A percentile compares a stretch with the other conserved stretches of the same genome.
These are phyloP conservation scores for Gossypium ekmanianum DNA, from an alignment of 345 rosid species.

Conservation along the genomic window DNA sequence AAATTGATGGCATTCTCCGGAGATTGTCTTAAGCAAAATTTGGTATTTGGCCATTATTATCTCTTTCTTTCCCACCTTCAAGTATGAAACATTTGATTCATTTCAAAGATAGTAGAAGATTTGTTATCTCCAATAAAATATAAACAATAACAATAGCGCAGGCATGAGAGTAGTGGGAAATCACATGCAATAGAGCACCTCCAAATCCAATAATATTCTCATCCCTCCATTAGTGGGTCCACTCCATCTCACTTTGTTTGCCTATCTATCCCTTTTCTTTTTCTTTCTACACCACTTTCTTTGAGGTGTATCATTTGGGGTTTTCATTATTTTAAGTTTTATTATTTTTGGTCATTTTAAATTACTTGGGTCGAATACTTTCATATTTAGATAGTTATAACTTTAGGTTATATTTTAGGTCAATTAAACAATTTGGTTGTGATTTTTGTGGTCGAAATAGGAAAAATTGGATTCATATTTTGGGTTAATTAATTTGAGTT, in stretches of 20 bases:
- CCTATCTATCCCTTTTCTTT: background rate
- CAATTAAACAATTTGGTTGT: too few relatives aligned
- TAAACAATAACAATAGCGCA: background rate
- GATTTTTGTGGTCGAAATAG: too few relatives aligned
- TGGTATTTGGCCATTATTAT: background rate
- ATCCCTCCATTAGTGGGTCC: conserved; percentile 1
- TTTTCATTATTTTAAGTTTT: too few relatives aligned
- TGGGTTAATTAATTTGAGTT: too few relatives aligned
- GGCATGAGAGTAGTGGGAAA: conserved; percentile 6
- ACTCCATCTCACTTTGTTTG: conserved; percentile 13
- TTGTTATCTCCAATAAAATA: background rate
- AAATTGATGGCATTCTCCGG: background rate
- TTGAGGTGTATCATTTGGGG: too few relatives aligned
- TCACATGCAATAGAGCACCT: conserved; percentile 12
- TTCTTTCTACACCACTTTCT: background rate
- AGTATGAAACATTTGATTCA: background rate
- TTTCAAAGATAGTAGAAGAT: conserved; percentile 5
- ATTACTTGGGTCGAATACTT: too few relatives aligned
- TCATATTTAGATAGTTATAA: too few relatives aligned
- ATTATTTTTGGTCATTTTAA: too few relatives aligned
- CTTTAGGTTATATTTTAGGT: too few relatives aligned
- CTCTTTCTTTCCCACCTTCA: background rate
- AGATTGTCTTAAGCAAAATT: background rate
- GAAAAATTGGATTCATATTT: too few relatives aligned
- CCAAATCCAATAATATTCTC: background rate